These are phyloP conservation scores for Cladosporium colombiae DNA, from an alignment of 2,329 filamentous ascomycete genomes.

Conservation along the genomic window DNA sequence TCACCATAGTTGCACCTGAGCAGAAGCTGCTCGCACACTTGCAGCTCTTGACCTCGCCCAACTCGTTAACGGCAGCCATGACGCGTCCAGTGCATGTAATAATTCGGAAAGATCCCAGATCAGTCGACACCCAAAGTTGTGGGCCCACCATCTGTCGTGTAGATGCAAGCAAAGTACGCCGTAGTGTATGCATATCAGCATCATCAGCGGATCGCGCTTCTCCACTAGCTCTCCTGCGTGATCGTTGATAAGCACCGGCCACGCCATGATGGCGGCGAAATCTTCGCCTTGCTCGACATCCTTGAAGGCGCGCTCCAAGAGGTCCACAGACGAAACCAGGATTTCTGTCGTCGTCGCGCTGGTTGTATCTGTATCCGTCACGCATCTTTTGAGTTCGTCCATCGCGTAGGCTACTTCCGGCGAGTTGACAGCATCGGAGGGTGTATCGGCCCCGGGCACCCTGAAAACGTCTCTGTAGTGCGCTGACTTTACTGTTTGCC, in stretches of 20 bases:
- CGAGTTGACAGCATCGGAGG: not conserved
- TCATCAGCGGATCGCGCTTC: slow-evolving; percentile 10
- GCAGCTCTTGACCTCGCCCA: slow-evolving; percentile 13
- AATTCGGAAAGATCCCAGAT: slow-evolving; percentile 11
- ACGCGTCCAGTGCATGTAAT: slow-evolving; percentile 4
- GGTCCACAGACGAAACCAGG: not conserved
- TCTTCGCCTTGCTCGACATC: slow-evolving; percentile 1
- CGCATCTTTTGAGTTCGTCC: slow-evolving; percentile 4
- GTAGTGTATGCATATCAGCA: slow-evolving; percentile 14
- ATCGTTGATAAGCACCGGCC: not conserved
- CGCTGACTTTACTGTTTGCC: not conserved
- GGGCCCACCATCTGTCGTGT: slow-evolving; percentile 10
- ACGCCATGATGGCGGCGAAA: not conserved
- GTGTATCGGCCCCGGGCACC: not conserved
- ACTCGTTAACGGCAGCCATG: slow-evolving; percentile 13
- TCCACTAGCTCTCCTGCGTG: not conserved
- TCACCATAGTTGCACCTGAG: not conserved
- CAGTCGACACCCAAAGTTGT: slow-evolving; percentile 3
- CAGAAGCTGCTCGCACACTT: not conserved
- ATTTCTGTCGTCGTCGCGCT: not conserved
- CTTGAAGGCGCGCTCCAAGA: not conserved
- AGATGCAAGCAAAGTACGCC: slow-evolving; percentile 10
- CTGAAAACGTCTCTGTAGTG: not conserved
- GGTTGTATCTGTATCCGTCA: not conserved
- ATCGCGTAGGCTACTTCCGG: slow-evolving; percentile 3